Percentiles rank a stretch among this genome's conserved stretches.
Evolutionary conservation across 75 land plant species (phyloP).

Genomic region (Azolla pinnata): DNA sequence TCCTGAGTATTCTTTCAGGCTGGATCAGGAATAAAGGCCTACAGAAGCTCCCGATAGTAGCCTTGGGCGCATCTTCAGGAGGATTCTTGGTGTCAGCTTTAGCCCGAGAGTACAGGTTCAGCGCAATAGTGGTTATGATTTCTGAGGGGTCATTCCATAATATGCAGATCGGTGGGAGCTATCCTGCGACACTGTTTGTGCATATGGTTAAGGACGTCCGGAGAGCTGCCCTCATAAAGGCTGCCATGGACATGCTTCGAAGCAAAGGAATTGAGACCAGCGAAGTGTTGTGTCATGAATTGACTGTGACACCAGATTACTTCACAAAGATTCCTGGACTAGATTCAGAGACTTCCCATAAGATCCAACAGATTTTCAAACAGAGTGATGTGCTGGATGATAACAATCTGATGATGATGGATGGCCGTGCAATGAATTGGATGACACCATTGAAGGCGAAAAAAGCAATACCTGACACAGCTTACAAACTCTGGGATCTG

Average conservation of each 20-base stretch:
- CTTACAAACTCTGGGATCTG: constrained; percentile 13
- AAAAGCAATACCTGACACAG: constrained; percentile 7
- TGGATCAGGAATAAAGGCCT: constrained; percentile 50
- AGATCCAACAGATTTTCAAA: constrained; percentile 32
- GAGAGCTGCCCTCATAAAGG: constrained; percentile 25
- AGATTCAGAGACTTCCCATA: constrained; percentile 29
- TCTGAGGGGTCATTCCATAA: constrained; percentile 49
- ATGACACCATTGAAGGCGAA: constrained; percentile 28
- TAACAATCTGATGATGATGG: constrained; percentile 48
- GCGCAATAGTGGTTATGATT: constrained; percentile 56
- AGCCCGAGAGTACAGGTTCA: constrained; percentile 45
- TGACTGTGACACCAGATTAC: constrained; percentile 37
- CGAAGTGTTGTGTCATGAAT: constrained; percentile 41
- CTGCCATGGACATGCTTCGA: constrained; percentile 33
- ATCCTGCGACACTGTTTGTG: constrained; percentile 81
- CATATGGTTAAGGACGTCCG: constrained; percentile 79
- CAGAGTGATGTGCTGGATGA: constrained; percentile 45
- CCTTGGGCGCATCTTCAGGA: constrained; percentile 87
- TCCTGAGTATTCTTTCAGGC: constrained; percentile 35
- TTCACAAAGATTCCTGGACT: constrained; percentile 59
- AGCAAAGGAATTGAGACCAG: constrained; percentile 27
- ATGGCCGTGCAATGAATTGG: constrained; percentile 61
- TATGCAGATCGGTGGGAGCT: constrained; percentile 21
- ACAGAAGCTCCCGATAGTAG: constrained; percentile 49
- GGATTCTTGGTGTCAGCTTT: constrained; percentile 77